Evolutionary conservation across 73 alveolate genomes (phyloP).

Genomic region (Blepharisma stoltei): DNA sequence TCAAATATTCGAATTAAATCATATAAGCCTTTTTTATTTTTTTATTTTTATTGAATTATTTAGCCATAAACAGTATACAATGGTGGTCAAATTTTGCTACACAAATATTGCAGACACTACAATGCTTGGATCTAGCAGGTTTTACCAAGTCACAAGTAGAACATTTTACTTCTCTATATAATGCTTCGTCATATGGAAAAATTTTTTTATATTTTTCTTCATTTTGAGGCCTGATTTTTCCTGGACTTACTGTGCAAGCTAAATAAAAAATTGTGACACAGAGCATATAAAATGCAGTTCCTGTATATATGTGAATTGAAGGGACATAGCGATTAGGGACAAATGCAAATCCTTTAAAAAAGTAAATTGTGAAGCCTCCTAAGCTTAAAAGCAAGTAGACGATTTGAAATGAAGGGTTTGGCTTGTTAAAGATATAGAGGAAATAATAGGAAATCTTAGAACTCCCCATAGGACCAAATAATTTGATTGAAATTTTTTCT

Average conservation of each 20-base stretch:
- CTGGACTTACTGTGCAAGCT: conserved; percentile 18
- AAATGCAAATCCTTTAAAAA: conserved; percentile 24
- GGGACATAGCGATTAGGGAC: conserved; percentile 1
- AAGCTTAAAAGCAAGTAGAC: neutral
- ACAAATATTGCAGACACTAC: conserved; percentile 61
- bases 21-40: no score
- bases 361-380: conserved; percentile 25
- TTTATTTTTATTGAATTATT: no score
- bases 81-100: conserved; percentile 69
- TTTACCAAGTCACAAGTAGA: conserved; percentile 6
- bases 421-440: neutral
- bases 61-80: no score
- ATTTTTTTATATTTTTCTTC: neutral
- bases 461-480: conserved; percentile 2
- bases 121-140: conserved; percentile 55
- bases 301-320: conserved; percentile 15
- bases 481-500: neutral
- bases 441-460: neutral
- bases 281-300: neutral
- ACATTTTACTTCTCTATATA: conserved; percentile 1
- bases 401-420: conserved; percentile 26
- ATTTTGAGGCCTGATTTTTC: neutral
- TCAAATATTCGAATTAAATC: no score
- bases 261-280: neutral
- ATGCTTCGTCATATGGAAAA: conserved; percentile 17